A percentile compares a stretch with the other conserved stretches of the same genome.
phyloP scores from a whole-genome alignment of 768 basidiomycete species.

The Tulasnella calospora region DNA sequence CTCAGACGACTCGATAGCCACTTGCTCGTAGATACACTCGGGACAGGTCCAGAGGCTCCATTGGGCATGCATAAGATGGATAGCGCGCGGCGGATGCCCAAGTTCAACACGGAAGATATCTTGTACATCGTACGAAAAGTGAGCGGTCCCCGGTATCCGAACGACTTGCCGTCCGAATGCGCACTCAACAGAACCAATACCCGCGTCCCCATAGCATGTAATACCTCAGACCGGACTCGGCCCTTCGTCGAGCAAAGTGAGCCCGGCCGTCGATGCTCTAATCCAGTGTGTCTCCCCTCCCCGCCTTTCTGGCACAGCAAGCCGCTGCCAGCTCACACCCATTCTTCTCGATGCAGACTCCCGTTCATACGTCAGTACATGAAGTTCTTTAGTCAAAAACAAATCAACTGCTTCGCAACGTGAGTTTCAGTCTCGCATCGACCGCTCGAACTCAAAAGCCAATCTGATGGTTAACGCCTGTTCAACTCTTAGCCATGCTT shows the following conservation, averaged over 20 bases:
- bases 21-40: conserved; percentile 82
- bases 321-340: conserved; percentile 31
- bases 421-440: conserved; percentile 45
- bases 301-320: conserved; percentile 31
- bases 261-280: conserved; percentile 71
- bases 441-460: conserved; percentile 30
- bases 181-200: conserved; percentile 48
- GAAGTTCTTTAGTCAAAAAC: conserved; percentile 68
- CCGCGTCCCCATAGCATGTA: conserved; percentile 26
- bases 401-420: conserved; percentile 90
- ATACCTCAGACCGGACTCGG: conserved; percentile 29
- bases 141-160: conserved; percentile 32
- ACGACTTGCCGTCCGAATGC: conserved; percentile 9
- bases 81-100: conserved; percentile 66
- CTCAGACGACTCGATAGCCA: conserved; percentile 39
- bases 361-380: conserved; percentile 72
- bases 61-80: conserved; percentile 90
- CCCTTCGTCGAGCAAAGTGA: conserved; percentile 43
- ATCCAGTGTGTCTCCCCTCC: conserved; percentile 52
- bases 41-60: conserved; percentile 64
- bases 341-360: conserved; percentile 47
- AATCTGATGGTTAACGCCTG: conserved; percentile 29
- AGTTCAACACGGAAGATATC: conserved; percentile 63
- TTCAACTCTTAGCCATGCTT: conserved; percentile 58
- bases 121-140: conserved; percentile 75